Conservation (phyloP, 225 moss, liverwort and hornwort species). For the Ulota crispa region DNA sequence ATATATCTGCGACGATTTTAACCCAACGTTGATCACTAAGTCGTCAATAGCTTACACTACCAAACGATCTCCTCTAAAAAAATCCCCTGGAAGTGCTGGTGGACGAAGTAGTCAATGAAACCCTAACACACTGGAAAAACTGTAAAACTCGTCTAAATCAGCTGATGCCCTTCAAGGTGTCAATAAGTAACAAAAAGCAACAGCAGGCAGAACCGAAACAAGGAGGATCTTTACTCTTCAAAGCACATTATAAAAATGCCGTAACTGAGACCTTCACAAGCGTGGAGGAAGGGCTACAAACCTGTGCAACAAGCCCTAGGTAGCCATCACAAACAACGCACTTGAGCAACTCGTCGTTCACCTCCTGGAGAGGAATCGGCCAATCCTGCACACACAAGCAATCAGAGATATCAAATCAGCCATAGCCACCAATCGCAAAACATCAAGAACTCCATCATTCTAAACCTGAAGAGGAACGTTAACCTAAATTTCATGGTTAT, state of each 20-base stretch:
- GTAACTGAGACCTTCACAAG: conserved; percentile 9
- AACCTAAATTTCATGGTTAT: neutral
- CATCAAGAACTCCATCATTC: neutral
- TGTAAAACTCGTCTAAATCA: conserved; percentile 8
- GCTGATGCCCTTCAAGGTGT: neutral
- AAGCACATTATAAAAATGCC: neutral
- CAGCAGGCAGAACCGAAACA: neutral
- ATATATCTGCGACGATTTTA: conserved; percentile 58
- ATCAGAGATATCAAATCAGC: neutral
- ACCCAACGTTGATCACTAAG: conserved; percentile 2
- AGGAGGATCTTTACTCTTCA: neutral
- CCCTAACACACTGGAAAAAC: neutral
- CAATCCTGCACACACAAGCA: conserved; percentile 59
- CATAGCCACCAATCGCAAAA: neutral
- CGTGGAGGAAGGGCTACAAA: conserved; percentile 47
- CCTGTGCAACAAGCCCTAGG: conserved; percentile 90
- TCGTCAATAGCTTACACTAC: neutral
- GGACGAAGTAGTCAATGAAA: neutral
- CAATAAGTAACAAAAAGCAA: neutral
- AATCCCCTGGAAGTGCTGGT: neutral
- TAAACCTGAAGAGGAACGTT: neutral
- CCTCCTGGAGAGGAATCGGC: conserved; percentile 67
- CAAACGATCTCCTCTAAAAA: neutral
- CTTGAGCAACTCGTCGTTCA: conserved; percentile 57
- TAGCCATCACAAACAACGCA: conserved; percentile 77